phyloP scores from a whole-genome alignment of 1,284 basidiomycete genomes.

The Tylopilus sp. region DNA sequence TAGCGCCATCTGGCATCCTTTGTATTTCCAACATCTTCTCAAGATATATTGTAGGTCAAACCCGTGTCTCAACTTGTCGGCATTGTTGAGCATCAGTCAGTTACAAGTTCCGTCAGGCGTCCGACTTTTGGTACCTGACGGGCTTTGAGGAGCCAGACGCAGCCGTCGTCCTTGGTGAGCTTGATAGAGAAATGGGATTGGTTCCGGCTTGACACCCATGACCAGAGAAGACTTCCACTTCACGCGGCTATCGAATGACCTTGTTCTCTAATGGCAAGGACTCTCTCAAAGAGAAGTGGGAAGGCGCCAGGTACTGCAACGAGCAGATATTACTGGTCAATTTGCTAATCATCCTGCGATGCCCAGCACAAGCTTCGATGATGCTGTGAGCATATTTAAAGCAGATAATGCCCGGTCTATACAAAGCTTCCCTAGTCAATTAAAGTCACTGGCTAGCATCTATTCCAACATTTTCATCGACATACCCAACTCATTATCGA shows the following conservation, averaged over 20 bases:
- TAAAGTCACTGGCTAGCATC: conserved; percentile 45
- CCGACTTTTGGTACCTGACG: conserved; percentile 93
- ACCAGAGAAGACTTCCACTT: conserved; percentile 60
- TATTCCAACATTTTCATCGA: conserved; percentile 45
- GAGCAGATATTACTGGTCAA: not conserved
- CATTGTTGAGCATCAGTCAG: conserved; percentile 42
- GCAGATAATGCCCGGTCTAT: conserved; percentile 73
- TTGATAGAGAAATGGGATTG: not conserved
- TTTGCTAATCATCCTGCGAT: conserved; percentile 2
- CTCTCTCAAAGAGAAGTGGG: conserved; percentile 84
- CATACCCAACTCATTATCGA: conserved; percentile 30
- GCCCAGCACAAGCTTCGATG: conserved; percentile 56
- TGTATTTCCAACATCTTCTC: conserved; percentile 12
- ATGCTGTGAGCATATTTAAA: conserved; percentile 64
- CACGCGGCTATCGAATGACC: conserved; percentile 84
- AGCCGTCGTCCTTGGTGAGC: conserved; percentile 77
- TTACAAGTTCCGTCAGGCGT: conserved; percentile 93
- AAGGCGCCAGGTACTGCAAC: conserved; percentile 68
- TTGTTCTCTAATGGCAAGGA: conserved; percentile 85
- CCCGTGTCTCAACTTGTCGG: not conserved
- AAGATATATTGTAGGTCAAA: conserved; percentile 50
- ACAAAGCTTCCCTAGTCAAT: conserved; percentile 49
- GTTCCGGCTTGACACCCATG: conserved; percentile 1
- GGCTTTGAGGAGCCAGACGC: conserved; percentile 95
- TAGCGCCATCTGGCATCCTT: conserved; percentile 23